Percentiles rank a stretch among this genome's conserved stretches.
Evolutionary conservation across 768 basidiomycete species (phyloP).

Genomic region (Mycena indigotica): DNA sequence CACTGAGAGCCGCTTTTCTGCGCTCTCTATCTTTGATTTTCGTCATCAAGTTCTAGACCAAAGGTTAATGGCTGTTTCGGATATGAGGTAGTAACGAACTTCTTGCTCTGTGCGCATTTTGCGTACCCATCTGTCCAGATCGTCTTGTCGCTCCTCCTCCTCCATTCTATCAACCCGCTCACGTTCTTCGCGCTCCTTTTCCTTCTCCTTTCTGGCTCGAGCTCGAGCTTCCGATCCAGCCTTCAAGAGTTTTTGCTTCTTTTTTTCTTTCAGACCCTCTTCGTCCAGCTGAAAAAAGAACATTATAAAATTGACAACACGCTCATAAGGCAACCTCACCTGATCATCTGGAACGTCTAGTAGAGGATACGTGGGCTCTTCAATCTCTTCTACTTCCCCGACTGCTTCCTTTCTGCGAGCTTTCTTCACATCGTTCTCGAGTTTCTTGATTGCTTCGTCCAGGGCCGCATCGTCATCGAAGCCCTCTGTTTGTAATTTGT

Average conservation of each 20-base stretch:
- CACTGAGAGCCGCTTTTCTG: slow-evolving; percentile 77
- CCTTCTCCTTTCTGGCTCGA: slow-evolving; percentile 83
- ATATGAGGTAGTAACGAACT: slow-evolving; percentile 39
- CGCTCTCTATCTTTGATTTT: slow-evolving; percentile 85
- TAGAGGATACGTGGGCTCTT: slow-evolving; percentile 87
- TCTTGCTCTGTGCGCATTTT: slow-evolving; percentile 80
- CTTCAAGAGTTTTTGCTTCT: slow-evolving; percentile 88
- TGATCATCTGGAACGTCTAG: slow-evolving; percentile 82
- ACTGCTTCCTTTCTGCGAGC: slow-evolving; percentile 81
- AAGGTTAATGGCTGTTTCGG: not conserved
- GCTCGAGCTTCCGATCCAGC: slow-evolving; percentile 91
- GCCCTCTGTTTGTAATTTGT: slow-evolving; percentile 64
- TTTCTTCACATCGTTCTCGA: slow-evolving; percentile 76
- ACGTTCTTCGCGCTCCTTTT: slow-evolving; percentile 76
- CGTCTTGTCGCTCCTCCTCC: slow-evolving; percentile 71
- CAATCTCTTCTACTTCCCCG: slow-evolving; percentile 65
- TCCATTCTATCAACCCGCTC: slow-evolving; percentile 72
- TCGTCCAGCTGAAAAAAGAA: slow-evolving; percentile 64
- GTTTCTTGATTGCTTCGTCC: slow-evolving; percentile 82
- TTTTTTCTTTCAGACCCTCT: slow-evolving; percentile 91
- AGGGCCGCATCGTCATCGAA: slow-evolving; percentile 78
- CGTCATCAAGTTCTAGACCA: slow-evolving; percentile 66
- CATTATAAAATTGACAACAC: not conserved
- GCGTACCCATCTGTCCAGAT: slow-evolving; percentile 73
- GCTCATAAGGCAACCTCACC: slow-evolving; percentile 47